These are phyloP conservation scores for Capronia coronata DNA, from an alignment of 2,329 filamentous ascomycete species.

Conservation along the genomic window DNA sequence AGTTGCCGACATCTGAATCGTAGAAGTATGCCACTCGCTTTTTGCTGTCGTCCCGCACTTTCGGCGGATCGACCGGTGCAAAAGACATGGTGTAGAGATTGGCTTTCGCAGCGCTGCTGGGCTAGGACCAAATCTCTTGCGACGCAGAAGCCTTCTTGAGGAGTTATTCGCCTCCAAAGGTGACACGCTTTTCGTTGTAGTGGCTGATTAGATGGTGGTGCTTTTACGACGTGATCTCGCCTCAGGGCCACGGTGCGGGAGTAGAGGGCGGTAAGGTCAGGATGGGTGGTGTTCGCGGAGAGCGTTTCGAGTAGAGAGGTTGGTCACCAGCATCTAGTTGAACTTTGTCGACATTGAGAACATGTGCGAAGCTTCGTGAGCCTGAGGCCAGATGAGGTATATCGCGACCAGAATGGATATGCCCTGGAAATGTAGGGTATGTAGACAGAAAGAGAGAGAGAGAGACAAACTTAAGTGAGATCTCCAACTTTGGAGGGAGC, in stretches of 20 bases:
- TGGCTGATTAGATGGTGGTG: not conserved
- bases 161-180: not conserved
- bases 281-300: not conserved
- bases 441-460: not conserved
- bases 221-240: not conserved
- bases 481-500: conserved; percentile 9
- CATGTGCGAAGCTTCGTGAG: not conserved
- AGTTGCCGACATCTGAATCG: conserved; percentile 96
- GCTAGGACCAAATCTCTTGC: not conserved
- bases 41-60: conserved; percentile 46
- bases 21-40: conserved; percentile 98
- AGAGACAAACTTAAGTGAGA: not conserved
- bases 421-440: too few species aligned
- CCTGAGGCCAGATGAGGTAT: not conserved
- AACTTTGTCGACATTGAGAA: not conserved
- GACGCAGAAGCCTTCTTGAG: not conserved
- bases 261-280: not conserved
- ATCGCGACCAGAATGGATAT: too few species aligned
- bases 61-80: conserved; percentile 50
- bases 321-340: not conserved
- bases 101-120: not conserved
- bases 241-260: not conserved
- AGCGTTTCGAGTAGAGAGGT: not conserved
- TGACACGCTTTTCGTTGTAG: not conserved
- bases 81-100: conserved; percentile 43